Evolutionary conservation across 164 flowering plant genomes (phyloP).

Genomic region (Kalanchoe fedtschenkoi): DNA sequence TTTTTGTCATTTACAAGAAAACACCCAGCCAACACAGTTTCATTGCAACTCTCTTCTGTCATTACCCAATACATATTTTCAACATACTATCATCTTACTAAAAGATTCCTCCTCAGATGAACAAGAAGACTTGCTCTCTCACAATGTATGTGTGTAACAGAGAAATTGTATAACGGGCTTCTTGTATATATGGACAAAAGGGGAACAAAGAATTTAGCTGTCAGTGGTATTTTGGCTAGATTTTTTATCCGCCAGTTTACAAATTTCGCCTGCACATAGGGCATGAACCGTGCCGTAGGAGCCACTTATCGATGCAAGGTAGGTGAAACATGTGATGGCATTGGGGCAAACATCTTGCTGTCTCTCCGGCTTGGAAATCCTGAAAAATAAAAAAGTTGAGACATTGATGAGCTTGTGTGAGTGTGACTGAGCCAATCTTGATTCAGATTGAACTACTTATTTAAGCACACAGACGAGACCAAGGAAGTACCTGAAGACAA

Average conservation of each 20-base stretch:
- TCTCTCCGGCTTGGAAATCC: slow-evolving; percentile 79
- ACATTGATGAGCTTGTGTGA: neutral
- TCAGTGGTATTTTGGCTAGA: neutral
- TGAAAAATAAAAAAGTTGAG: slow-evolving; percentile 11
- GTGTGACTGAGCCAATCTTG: neutral
- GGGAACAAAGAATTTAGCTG: slow-evolving; percentile 1
- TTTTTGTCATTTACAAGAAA: too few relatives aligned
- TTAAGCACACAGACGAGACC: too few relatives aligned
- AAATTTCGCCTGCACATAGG: slow-evolving; percentile 89
- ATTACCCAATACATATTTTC: too few relatives aligned
- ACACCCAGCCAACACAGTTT: too few relatives aligned
- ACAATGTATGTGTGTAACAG: too few relatives aligned
- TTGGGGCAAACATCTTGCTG: slow-evolving; percentile 68
- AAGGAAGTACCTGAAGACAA: slow-evolving; percentile 60
- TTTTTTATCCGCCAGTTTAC: slow-evolving; percentile 15
- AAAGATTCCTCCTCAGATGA: too few relatives aligned
- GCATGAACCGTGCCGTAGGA: slow-evolving; percentile 74
- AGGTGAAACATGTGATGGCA: slow-evolving; percentile 91
- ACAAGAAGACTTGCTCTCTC: too few relatives aligned
- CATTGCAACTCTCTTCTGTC: too few relatives aligned
- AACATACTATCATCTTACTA: too few relatives aligned
- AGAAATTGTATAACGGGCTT: neutral
- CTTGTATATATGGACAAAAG: slow-evolving; percentile 4
- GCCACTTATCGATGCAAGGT: slow-evolving; percentile 91
- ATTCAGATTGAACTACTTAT: too few relatives aligned